phyloP scores from a whole-genome alignment of 139 green algal species.

The Chlamydomonas sp. region DNA sequence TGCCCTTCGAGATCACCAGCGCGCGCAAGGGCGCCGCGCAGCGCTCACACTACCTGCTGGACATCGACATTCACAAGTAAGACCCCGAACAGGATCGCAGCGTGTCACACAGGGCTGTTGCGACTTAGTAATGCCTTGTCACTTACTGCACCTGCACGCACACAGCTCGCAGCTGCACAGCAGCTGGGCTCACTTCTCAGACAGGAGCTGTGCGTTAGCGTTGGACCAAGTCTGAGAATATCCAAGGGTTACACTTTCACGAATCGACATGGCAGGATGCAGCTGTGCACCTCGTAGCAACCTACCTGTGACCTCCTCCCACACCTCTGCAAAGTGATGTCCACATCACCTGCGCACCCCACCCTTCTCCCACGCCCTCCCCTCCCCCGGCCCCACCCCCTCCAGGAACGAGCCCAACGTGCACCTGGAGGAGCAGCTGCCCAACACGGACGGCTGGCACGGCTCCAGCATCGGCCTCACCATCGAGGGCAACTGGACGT shows the following conservation, averaged over 20 bases:
- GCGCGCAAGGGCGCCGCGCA: constrained; percentile 59
- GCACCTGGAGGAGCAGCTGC: constrained; percentile 72
- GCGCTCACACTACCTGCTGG: constrained; percentile 87
- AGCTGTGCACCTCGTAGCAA: no score
- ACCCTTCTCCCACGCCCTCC: background rate
- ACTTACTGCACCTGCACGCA: no score
- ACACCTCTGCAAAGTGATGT: background rate
- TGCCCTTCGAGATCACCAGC: constrained; percentile 90
- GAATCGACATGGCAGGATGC: no score
- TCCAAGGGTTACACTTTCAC: no score
- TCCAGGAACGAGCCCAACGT: constrained; percentile 93
- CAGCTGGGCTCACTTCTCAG: no score
- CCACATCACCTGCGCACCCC: background rate
- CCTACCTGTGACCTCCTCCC: no score
- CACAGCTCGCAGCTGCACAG: no score
- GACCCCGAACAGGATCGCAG: background rate
- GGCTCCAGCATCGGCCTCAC: constrained; percentile 86
- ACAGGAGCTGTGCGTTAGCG: no score
- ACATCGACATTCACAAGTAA: constrained; percentile 95
- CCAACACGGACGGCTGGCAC: constrained; percentile 85
- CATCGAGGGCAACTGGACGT: constrained; percentile 93
- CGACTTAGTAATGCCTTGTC: no score
- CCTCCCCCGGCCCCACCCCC: background rate
- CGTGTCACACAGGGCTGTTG: no score
- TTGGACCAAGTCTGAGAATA: no score